Evolutionary conservation across 2,329 filamentous ascomycete genomes (phyloP), one percentile per base, ranked within the genome.

Genomic region (Ilyonectria destructans): DNA sequence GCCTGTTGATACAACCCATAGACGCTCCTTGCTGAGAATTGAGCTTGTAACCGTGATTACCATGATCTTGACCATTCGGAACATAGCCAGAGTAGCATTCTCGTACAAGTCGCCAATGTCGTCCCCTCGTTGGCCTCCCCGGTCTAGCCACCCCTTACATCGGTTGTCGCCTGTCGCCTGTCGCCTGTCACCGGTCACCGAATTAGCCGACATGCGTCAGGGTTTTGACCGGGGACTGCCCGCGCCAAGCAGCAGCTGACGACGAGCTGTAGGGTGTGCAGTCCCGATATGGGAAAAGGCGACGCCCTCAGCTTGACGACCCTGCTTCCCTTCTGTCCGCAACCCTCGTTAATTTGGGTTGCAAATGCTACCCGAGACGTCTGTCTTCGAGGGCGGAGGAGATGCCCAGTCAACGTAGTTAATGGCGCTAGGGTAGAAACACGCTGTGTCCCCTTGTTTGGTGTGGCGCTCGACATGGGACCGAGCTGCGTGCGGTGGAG

Each of bases 361-460:
- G 49, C 12, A 13, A 6, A 52, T 31, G 26, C 10, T 31, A n/a
- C 48, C 12, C 21, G 29, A 15, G 31, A 21, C 15, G 37, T 21
- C 51, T 33, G 9, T 31, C 21, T 19, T 37, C 31, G 31, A 31
- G n/a, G 17, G 10, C 17, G 17, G 49, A 52, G 13, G 31, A 54
- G 29, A 15, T 9, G 51, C 31, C 6, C 15, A n/a, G 23, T 29
- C 23, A 23, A n/a, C 51, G 29, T 23, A 21, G 19, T 21, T 4
- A 54, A 15, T 19, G 29, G n/a, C 49, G 29, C 49, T 52, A 52
- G 49, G 26, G 49, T 33, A 52, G 26, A 52, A 52, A 26, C 49
- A 13, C 49, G 49, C 17, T 31, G 29, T 19, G 29, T 19, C 29
- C 29, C 26, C 8, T n/a, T n/a, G 40, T 43, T 43, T 43, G 8